Evolutionary conservation across 441 rosid genomes (phyloP).

Genomic region (Viola pubescens): DNA sequence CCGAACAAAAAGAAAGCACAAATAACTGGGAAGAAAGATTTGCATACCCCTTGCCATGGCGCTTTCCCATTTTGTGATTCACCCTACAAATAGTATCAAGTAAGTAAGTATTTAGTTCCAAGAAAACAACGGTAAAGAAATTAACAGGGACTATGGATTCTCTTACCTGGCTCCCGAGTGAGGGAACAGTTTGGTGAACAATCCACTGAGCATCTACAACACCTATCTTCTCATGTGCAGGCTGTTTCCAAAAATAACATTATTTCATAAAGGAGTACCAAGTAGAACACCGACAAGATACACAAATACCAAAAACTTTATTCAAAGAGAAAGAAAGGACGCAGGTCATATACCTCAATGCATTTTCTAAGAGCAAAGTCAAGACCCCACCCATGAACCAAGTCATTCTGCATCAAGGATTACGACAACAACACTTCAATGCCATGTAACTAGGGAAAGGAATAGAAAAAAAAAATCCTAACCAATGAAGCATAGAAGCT

Average conservation of each 20-base stretch:
- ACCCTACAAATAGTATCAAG: conserved; percentile 42
- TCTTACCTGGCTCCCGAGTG: conserved; percentile 83
- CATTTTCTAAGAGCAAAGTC: conserved; percentile 93
- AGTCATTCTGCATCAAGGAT: conserved; percentile 63
- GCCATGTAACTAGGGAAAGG: conserved; percentile 3
- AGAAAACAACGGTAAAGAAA: background rate
- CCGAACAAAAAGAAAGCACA: background rate
- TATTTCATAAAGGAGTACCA: background rate
- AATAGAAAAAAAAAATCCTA: background rate
- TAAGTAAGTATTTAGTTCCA: conserved; percentile 5
- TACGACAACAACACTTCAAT: background rate
- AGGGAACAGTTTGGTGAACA: conserved; percentile 85
- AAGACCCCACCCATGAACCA: conserved; percentile 99
- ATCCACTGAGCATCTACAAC: conserved; percentile 98
- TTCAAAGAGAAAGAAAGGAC: background rate
- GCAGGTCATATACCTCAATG: conserved; percentile 51
- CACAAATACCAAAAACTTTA: background rate
- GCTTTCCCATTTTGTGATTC: conserved; percentile 55
- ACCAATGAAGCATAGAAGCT: conserved; percentile 2
- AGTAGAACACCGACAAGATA: background rate
- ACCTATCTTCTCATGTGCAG: conserved; percentile 96
- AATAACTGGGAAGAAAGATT: background rate
- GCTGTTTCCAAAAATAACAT: conserved; percentile 38
- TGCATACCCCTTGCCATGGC: conserved; percentile 80
- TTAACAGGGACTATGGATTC: conserved; percentile 7